Base-by-base conservation (phyloP, 768 basidiomycete species). In the Auriculariales sp. region DNA sequence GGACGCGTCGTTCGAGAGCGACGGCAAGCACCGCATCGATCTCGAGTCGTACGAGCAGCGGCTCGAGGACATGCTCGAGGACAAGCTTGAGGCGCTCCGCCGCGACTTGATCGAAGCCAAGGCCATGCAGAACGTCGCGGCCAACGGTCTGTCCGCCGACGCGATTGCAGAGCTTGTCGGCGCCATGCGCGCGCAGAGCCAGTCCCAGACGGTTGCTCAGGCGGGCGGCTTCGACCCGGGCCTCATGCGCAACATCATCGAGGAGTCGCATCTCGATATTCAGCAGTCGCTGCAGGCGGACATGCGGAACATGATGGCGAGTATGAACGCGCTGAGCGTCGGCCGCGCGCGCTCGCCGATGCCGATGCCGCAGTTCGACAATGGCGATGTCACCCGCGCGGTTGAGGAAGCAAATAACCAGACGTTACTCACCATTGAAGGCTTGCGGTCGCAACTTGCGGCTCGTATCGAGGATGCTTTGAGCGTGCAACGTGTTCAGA, bases 91-190 rank as follows among this genome's bases (percentile, higher is more conserved):
- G 29, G 66, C 62, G 4, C 28, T 54, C 19, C 52, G 54, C 19
- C 46, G 49, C 11, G 57, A 58, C 27, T 24, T 58, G n/a, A 27
- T 35, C 4, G 52, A 53, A 15, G 31, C 42, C 7, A 36, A 50
- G 17, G 44, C 30, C 6, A 42, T 45, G 6, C 35, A 39, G 10
- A 46, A 49, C 19, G 49, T 46, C 25, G 49, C 49, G 12, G 28
- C 49, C 11, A 33, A 46, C 22, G 67, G 67, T 52, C 61, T 74
- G 3, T 58, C 71, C n/a, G 75, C 75, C 4, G 78, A 83, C 58
- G 68, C 72, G 4, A 76, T 87, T 51, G 62, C 70, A 0, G 85
- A 87, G 52, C 72, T 85, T 4, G 69, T 85, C 33, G 66, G 77
- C 6, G 63, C 84, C 52, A 81, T 86, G 69, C 73, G 81, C 7